Percentiles rank a stretch among this genome's conserved stretches.
Conservation (phyloP, 2,329 filamentous ascomycete genomes). For the Xylariomycetidae sp. region DNA sequence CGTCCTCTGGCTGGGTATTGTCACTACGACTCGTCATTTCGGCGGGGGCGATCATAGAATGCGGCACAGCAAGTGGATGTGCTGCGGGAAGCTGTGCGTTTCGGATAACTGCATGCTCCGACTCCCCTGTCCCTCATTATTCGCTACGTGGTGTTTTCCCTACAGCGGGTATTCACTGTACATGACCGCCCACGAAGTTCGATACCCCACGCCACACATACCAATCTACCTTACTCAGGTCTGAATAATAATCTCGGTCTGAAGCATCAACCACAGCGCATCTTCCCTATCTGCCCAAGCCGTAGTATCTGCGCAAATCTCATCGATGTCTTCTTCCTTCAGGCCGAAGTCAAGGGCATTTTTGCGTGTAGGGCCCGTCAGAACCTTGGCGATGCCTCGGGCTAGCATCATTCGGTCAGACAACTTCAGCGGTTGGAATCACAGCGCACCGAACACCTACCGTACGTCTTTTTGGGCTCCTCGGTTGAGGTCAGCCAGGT, state of each 20-base stretch:
- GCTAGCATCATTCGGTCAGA: conserved; percentile 1
- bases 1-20: too few species aligned
- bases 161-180: background rate
- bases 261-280: conserved; percentile 3
- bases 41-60: too few species aligned
- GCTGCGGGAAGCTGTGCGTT: too few species aligned
- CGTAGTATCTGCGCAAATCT: conserved; percentile 5
- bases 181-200: background rate
- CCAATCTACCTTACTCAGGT: background rate
- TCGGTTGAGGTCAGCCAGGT: conserved; percentile 5
- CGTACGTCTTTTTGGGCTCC: conserved; percentile 5
- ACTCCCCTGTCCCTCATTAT: too few species aligned
- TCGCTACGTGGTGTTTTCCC: background rate
- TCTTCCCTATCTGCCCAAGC: conserved; percentile 6
- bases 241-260: conserved; percentile 6
- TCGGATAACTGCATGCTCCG: too few species aligned
- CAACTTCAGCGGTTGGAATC: background rate
- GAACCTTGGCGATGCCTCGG: conserved; percentile 5
- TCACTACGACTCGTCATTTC: too few species aligned
- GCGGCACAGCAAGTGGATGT: too few species aligned
- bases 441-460: conserved; percentile 2
- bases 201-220: background rate
- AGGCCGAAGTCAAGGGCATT: conserved; percentile 5
- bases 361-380: conserved; percentile 1
- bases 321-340: conserved; percentile 4